Base-by-base conservation (phyloP, 352 stramenopile species). In the Phytophthora pisi region DNA sequence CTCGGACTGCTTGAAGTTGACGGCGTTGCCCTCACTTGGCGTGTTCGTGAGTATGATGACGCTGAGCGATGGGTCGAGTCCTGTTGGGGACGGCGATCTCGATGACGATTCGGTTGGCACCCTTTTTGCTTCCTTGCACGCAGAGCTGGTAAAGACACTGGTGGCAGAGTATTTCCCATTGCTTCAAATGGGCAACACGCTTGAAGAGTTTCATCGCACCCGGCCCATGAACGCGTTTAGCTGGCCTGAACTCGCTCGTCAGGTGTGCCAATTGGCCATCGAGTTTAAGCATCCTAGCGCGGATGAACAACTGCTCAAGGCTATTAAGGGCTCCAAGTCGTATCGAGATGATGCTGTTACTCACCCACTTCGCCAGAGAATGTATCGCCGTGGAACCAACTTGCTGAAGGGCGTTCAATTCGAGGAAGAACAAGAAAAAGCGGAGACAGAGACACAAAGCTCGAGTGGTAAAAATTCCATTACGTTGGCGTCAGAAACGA, bases 171-270 rank as follows among this genome's bases (percentile, higher is more conserved):
- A 90, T 68, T 92, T 91, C 23, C 84, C 84, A 2, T 45, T 87
- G 20, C 66, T 93, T 31, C 84, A 92, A 72, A 84, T 87, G 69
- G 86, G 84, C 8, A 90, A 79, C 18, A 86, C 69, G 1, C 49
- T 91, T 34, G 82, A 91, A 20, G 86, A 93, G 30, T 92, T 93
- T 42, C 77, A 89, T 57, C 77, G 81, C 24, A 90, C 84, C 2
- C 76, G 88, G 16, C 88, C 88, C 9, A 75, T 96, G 56, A 96
- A 94, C 47, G 56, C 72, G 10, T 79, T 94, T 63, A 93, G 74
- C 13, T 96, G 88, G 88, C 84, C 86, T n/a, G 88, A 96, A 75
- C 57, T 94, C 36, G 84, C 80, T 51, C 84, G 86, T 16, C 68
- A 92, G 68, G 82, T 92, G 26, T 94, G 83, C 42, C 72, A 92